These are phyloP conservation scores for Solanum chiquidenum DNA, from an alignment of 257 asterid genomes.

Conservation along the genomic window DNA sequence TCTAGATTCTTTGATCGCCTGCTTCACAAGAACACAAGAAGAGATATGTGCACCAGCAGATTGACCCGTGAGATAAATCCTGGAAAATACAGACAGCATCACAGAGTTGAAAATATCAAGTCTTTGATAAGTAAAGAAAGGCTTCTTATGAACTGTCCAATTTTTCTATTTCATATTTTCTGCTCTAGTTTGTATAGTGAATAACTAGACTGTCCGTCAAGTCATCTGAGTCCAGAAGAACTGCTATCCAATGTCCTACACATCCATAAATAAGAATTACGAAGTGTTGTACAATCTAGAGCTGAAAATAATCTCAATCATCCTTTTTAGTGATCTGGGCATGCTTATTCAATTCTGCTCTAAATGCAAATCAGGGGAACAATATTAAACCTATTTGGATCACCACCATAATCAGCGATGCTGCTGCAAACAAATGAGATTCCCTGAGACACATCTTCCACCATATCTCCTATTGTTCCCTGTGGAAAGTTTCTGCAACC, in stretches of 20 bases:
- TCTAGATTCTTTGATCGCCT: conserved; percentile 73
- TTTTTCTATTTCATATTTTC: neutral
- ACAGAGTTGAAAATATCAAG: neutral
- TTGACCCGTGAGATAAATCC: conserved; percentile 93
- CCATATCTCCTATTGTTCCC: conserved; percentile 96
- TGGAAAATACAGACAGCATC: conserved; percentile 8
- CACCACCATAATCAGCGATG: conserved; percentile 76
- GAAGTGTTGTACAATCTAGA: neutral
- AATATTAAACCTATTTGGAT: conserved; percentile 58
- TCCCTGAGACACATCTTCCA: conserved; percentile 72
- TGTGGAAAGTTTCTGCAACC: conserved; percentile 91
- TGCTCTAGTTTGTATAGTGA: neutral
- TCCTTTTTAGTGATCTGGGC: neutral
- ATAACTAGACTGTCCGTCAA: neutral
- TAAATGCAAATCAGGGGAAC: neutral
- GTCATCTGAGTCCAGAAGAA: neutral
- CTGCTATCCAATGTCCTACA: neutral
- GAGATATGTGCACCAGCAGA: conserved; percentile 99
- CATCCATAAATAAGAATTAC: neutral
- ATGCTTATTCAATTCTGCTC: neutral
- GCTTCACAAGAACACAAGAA: conserved; percentile 75
- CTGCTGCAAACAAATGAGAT: conserved; percentile 59
- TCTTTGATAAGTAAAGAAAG: neutral
- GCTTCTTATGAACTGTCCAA: neutral
- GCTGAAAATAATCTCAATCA: neutral